These are phyloP conservation scores for Tremella yokohamensis DNA, from an alignment of 768 basidiomycete species.

Conservation along the genomic window DNA sequence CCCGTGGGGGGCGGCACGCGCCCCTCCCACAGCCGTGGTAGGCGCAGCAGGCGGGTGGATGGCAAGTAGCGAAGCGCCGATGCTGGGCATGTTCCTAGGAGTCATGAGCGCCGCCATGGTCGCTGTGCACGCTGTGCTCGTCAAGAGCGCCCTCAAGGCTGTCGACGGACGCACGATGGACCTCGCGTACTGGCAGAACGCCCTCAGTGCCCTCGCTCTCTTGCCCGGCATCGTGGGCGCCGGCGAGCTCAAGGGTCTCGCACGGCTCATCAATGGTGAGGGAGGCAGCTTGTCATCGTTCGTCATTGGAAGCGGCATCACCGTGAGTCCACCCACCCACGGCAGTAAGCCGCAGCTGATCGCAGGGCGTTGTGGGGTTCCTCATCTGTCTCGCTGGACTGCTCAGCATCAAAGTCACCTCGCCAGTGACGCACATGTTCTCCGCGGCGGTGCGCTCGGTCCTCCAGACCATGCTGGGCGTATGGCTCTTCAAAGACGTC, in stretches of 20 bases:
- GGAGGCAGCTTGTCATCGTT: constrained; percentile 18
- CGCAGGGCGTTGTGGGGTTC: constrained; percentile 59
- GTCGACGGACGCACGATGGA: constrained; percentile 25
- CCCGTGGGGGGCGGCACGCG: not conserved
- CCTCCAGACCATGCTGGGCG: constrained; percentile 29
- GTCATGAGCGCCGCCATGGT: constrained; percentile 26
- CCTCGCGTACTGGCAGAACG: constrained; percentile 33
- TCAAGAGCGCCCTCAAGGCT: constrained; percentile 27
- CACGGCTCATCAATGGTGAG: constrained; percentile 10
- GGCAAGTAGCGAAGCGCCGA: constrained; percentile 18
- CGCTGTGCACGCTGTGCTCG: constrained; percentile 30
- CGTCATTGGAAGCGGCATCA: constrained; percentile 22
- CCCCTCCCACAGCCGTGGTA: not conserved
- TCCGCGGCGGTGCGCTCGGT: constrained; percentile 30
- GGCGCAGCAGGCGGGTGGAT: not conserved
- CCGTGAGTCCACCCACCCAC: constrained; percentile 17
- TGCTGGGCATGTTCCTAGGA: constrained; percentile 30
- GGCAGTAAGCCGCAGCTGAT: not conserved
- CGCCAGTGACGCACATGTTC: constrained; percentile 89
- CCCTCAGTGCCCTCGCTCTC: constrained; percentile 17
- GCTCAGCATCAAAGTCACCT: constrained; percentile 91
- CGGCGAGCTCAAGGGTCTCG: constrained; percentile 17
- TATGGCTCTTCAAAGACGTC: constrained; percentile 26
- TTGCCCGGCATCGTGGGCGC: constrained; percentile 15
- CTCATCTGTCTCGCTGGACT: constrained; percentile 88